Evolutionary conservation across 371 early-diverging fungal species (phyloP).

Genomic region (Chytridiales sp.): DNA sequence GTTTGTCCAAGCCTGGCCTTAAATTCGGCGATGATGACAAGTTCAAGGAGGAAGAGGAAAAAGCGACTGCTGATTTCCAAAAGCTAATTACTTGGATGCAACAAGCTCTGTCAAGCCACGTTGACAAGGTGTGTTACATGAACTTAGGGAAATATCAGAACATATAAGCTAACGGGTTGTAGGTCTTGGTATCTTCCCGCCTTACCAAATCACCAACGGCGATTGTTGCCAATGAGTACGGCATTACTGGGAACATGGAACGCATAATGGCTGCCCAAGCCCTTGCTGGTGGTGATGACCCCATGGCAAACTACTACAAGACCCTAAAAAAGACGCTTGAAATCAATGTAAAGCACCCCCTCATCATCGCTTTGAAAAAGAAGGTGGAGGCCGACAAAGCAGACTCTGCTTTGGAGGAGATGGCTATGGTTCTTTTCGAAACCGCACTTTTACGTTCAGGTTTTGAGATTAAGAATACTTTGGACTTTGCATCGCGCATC

Average conservation of each 20-base stretch:
- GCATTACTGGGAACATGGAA: conserved; percentile 85
- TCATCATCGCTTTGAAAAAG: conserved; percentile 31
- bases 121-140: conserved; percentile 78
- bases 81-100: conserved; percentile 70
- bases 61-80: conserved; percentile 57
- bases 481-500: conserved; percentile 65
- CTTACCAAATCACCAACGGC: conserved; percentile 76
- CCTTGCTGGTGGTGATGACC: conserved; percentile 56
- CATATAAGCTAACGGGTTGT: too few relatives aligned
- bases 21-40: conserved; percentile 69
- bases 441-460: conserved; percentile 77
- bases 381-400: conserved; percentile 7
- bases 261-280: conserved; percentile 74
- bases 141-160: too few relatives aligned
- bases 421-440: conserved; percentile 67
- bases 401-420: conserved; percentile 3
- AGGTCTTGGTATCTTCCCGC: conserved; percentile 62
- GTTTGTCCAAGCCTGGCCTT: conserved; percentile 81
- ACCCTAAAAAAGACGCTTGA: conserved; percentile 75
- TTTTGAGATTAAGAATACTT: conserved; percentile 61
- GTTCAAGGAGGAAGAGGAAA: conserved; percentile 47
- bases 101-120: conserved; percentile 56
- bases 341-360: conserved; percentile 71
- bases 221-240: conserved; percentile 68
- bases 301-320: conserved; percentile 58